phyloP scores from a whole-genome alignment of 2,329 filamentous ascomycete species.

The Penicillium sp. region DNA sequence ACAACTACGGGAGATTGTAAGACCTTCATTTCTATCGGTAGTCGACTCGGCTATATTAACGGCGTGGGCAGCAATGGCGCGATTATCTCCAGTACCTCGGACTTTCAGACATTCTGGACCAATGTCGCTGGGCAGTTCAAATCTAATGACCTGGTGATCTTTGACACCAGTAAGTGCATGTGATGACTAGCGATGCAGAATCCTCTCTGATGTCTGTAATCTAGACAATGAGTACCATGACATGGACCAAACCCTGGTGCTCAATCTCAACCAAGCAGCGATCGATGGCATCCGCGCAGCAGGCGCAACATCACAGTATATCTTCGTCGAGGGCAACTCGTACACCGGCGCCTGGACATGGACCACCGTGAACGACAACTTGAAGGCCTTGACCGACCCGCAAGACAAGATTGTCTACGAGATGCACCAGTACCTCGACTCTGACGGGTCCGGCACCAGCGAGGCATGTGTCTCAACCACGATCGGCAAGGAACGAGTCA shows the following conservation, averaged over 20 bases:
- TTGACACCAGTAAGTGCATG: constrained; percentile 57
- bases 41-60: constrained; percentile 1
- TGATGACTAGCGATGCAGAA: no score
- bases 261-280: constrained; percentile 66
- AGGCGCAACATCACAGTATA: constrained; percentile 61
- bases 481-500: constrained; percentile 56
- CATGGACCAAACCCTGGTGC: constrained; percentile 63
- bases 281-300: constrained; percentile 64
- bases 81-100: constrained; percentile 58
- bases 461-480: constrained; percentile 56
- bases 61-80: constrained; percentile 25
- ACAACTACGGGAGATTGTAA: constrained; percentile 57
- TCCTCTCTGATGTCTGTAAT: neutral
- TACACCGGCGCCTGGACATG: constrained; percentile 55
- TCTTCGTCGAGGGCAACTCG: constrained; percentile 62
- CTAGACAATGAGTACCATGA: constrained; percentile 66
- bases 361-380: constrained; percentile 48
- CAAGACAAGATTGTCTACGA: constrained; percentile 61
- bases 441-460: constrained; percentile 57
- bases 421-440: constrained; percentile 66
- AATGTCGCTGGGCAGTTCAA: constrained; percentile 59
- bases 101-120: constrained; percentile 62
- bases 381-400: constrained; percentile 56
- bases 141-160: constrained; percentile 60
- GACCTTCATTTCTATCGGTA: neutral